These are phyloP conservation scores for Fragosphaeria purpurea DNA, from an alignment of 2,329 filamentous ascomycete species.

Conservation along the genomic window DNA sequence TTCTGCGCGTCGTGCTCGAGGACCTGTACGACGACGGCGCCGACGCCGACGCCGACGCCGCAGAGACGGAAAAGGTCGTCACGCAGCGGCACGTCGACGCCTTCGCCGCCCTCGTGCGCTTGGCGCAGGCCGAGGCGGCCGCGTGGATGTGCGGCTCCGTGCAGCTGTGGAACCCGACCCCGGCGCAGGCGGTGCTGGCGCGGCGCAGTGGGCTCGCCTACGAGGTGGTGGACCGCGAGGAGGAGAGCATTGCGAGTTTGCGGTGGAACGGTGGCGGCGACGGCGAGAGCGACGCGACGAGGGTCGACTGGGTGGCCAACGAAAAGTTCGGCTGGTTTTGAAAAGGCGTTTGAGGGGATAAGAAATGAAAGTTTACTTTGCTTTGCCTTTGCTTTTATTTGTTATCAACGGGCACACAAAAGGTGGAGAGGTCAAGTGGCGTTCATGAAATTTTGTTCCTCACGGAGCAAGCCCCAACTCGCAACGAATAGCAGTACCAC, in stretches of 20 bases:
- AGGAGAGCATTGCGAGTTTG: conserved; percentile 59
- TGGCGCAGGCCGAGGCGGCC: conserved; percentile 60
- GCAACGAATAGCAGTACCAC: too few relatives aligned
- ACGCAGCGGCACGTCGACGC: conserved; percentile 34
- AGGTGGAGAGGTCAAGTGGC: too few relatives aligned
- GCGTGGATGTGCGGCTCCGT: conserved; percentile 62
- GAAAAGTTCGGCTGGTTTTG: conserved; percentile 75
- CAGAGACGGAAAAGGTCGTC: conserved; percentile 2
- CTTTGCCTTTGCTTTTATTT: not conserved
- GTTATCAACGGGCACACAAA: too few relatives aligned
- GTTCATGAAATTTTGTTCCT: too few relatives aligned
- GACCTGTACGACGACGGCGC: conserved; percentile 36
- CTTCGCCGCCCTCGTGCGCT: conserved; percentile 52
- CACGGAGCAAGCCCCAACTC: too few relatives aligned
- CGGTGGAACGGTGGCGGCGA: conserved; percentile 56
- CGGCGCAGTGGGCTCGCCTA: conserved; percentile 38
- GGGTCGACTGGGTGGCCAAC: conserved; percentile 62
- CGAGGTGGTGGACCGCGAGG: conserved; percentile 45
- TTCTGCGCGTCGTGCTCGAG: conserved; percentile 60
- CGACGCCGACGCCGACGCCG: conserved; percentile 12
- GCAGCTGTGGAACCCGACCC: conserved; percentile 74
- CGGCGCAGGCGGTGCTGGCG: conserved; percentile 38
- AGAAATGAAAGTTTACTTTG: not conserved
- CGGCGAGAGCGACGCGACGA: conserved; percentile 33
- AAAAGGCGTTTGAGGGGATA: conserved; percentile 7